A percentile compares a stretch with the other conserved stretches of the same genome.
Evolutionary conservation across 805 yeast genomes (phyloP).

Genomic region (Metschnikowia sp.): DNA sequence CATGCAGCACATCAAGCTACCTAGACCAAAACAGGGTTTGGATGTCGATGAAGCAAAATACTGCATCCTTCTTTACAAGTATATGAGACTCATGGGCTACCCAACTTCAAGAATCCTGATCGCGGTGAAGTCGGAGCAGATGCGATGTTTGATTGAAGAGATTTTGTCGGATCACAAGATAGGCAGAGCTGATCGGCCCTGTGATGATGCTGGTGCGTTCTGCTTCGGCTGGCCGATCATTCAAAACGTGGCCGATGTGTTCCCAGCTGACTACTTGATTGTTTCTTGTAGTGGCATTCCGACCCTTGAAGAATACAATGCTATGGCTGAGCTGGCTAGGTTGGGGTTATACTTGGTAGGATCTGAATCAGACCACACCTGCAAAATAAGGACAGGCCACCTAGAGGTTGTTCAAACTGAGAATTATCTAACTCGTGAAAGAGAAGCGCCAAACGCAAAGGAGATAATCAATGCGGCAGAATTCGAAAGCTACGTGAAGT

Average conservation of each 20-base stretch:
- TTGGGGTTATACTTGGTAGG: slow-evolving; percentile 11
- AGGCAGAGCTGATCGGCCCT: not conserved
- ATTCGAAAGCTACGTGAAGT: slow-evolving; percentile 19
- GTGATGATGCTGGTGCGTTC: not conserved
- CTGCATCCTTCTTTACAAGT: slow-evolving; percentile 43
- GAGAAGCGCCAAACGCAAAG: not conserved
- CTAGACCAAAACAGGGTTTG: not conserved
- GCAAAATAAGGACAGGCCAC: slow-evolving; percentile 5
- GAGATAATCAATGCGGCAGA: slow-evolving; percentile 21
- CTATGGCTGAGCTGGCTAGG: not conserved
- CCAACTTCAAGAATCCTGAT: slow-evolving; percentile 37
- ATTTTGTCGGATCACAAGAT: slow-evolving; percentile 31
- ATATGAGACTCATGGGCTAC: slow-evolving; percentile 45
- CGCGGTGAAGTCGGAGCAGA: slow-evolving; percentile 38
- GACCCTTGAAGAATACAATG: slow-evolving; percentile 1
- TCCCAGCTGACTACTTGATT: slow-evolving; percentile 9
- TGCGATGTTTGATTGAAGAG: slow-evolving; percentile 41
- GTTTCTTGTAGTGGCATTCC: slow-evolving; percentile 10
- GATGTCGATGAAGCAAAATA: slow-evolving; percentile 42
- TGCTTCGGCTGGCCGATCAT: slow-evolving; percentile 12
- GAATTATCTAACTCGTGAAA: not conserved
- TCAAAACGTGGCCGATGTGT: not conserved
- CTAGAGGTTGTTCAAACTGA: slow-evolving; percentile 3
- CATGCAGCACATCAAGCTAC: slow-evolving; percentile 13
- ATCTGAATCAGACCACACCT: slow-evolving; percentile 3